These are phyloP conservation scores for Clitopilus passeckerianus DNA, from an alignment of 768 basidiomycete genomes.

Conservation along the genomic window DNA sequence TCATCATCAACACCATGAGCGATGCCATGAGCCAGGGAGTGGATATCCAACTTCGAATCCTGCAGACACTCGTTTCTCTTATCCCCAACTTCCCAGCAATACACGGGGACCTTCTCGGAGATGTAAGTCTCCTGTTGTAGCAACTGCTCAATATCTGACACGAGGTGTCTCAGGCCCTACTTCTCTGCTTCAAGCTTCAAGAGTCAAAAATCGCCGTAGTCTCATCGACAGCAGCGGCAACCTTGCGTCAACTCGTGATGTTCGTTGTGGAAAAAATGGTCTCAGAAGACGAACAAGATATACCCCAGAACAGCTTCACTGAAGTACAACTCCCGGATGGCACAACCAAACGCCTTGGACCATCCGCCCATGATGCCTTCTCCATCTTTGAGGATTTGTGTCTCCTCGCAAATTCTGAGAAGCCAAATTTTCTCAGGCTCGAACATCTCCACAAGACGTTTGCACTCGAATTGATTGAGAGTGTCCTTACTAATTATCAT, in stretches of 20 bases:
- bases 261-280: constrained; percentile 95
- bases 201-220: constrained; percentile 96
- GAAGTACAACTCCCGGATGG: constrained; percentile 66
- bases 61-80: constrained; percentile 88
- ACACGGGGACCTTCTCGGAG: constrained; percentile 74
- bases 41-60: constrained; percentile 91
- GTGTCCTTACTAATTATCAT: constrained; percentile 90
- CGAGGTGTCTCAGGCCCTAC: constrained; percentile 54
- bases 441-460: constrained; percentile 88
- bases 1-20: constrained; percentile 79
- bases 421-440: constrained; percentile 76
- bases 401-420: constrained; percentile 77
- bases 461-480: constrained; percentile 95
- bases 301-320: constrained; percentile 24
- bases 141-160: background rate
- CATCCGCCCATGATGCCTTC: constrained; percentile 81
- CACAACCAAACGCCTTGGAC: constrained; percentile 53
- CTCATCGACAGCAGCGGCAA: constrained; percentile 95
- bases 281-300: constrained; percentile 56
- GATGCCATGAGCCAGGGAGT: constrained; percentile 92
- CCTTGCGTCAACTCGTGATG: constrained; percentile 94
- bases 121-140: constrained; percentile 46
- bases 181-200: constrained; percentile 94
- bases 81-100: constrained; percentile 84
- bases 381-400: constrained; percentile 92